Evolutionary conservation across 148 eudicot genomes (phyloP).

Genomic region (Dianthus caryophyllus): DNA sequence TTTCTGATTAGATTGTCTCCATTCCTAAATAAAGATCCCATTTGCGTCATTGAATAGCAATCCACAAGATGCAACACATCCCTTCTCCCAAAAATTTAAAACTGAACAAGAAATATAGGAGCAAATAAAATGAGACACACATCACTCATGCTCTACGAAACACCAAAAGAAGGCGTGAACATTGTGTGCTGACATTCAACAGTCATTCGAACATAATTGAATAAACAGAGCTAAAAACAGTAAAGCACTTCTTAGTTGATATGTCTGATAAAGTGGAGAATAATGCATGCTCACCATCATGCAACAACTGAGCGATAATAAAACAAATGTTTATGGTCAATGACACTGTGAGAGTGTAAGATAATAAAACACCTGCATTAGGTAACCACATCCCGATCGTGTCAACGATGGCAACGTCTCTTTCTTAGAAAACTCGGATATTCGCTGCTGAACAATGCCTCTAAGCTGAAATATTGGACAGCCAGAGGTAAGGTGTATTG

Average conservation of each 20-base stretch:
- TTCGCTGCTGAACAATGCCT: constrained; percentile 88
- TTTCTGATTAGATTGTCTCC: background rate
- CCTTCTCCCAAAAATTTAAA: too few relatives aligned
- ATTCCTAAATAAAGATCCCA: background rate
- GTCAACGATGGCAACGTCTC: constrained; percentile 88
- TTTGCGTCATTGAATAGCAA: background rate
- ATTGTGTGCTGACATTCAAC: background rate
- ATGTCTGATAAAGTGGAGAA: background rate
- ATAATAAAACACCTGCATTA: constrained; percentile 62
- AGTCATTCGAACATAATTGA: too few relatives aligned
- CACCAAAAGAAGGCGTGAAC: background rate
- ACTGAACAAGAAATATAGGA: too few relatives aligned
- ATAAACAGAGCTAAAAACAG: too few relatives aligned
- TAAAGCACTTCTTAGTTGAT: background rate
- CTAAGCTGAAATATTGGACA: constrained; percentile 46
- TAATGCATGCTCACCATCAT: background rate
- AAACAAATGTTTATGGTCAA: constrained; percentile 5
- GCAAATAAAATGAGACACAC: background rate
- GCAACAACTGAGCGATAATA: background rate
- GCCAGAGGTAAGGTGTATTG: background rate
- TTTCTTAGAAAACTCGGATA: constrained; percentile 80
- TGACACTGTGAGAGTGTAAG: background rate
- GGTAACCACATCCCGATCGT: constrained; percentile 93
- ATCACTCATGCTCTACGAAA: background rate
- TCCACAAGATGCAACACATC: too few relatives aligned